Conservation (phyloP, 768 basidiomycete genomes). For the Boletus sp. region DNA sequence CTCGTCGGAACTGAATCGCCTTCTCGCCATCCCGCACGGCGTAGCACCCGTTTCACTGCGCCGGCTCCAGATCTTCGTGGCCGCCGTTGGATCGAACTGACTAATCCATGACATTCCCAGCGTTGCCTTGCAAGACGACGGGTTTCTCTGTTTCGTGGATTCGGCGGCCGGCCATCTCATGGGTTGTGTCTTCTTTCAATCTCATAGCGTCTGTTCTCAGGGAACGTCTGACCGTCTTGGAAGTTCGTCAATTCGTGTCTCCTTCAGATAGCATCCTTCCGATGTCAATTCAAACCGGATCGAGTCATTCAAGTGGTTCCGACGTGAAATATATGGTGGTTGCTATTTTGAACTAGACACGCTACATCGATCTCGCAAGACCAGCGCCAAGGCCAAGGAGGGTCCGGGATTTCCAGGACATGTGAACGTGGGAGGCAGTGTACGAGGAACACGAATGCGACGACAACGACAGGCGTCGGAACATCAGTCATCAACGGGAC, state of each 20-base stretch:
- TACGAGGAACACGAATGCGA: background rate
- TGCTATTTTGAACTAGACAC: background rate
- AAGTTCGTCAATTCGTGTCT: background rate
- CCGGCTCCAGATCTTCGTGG: background rate
- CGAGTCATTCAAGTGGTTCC: background rate
- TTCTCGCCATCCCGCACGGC: background rate
- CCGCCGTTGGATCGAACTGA: background rate
- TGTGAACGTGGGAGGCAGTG: slow-evolving; percentile 1
- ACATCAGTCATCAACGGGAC: background rate
- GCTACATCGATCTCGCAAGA: background rate
- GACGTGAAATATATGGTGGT: background rate
- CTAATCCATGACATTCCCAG: background rate
- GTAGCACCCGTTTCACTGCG: too few relatives aligned
- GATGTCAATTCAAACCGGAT: background rate
- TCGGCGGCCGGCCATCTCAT: background rate
- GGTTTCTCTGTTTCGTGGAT: background rate
- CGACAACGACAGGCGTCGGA: background rate
- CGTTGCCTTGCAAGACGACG: background rate
- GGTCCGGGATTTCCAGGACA: background rate
- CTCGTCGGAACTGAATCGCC: background rate
- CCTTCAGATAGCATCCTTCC: background rate
- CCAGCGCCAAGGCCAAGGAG: background rate
- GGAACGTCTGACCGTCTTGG: background rate
- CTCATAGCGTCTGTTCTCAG: background rate
- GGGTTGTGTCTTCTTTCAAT: background rate